These are phyloP conservation scores for Alnus glutinosa DNA, from an alignment of 306 rosid species.

Conservation along the genomic window DNA sequence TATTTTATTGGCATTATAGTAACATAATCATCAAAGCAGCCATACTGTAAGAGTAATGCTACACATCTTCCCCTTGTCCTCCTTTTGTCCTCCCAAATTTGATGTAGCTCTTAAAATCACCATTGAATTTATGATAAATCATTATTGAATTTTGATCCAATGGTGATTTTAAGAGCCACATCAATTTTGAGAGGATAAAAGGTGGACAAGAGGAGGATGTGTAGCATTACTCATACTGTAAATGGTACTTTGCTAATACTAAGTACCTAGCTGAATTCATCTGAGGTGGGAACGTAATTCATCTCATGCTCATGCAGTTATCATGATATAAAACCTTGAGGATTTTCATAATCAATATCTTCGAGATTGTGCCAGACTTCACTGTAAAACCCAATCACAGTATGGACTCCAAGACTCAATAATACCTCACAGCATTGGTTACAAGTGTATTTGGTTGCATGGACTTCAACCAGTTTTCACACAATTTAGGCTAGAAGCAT, in stretches of 20 bases:
- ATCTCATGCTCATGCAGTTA: background rate
- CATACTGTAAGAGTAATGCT: background rate
- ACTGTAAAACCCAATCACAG: background rate
- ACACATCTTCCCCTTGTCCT: too few relatives aligned
- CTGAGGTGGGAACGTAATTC: background rate
- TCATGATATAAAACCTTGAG: background rate
- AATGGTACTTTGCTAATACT: background rate
- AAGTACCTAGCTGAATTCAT: background rate
- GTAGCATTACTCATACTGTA: too few relatives aligned
- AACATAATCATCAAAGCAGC: background rate
- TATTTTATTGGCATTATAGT: constrained; percentile 19
- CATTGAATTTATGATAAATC: too few relatives aligned
- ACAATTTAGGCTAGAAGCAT: background rate
- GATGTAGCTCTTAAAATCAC: too few relatives aligned
- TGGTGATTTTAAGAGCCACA: too few relatives aligned
- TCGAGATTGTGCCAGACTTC: background rate
- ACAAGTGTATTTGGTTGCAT: background rate
- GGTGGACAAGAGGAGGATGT: too few relatives aligned
- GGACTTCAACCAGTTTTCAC: background rate
- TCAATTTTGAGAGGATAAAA: too few relatives aligned
- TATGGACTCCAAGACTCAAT: background rate
- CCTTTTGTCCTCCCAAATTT: too few relatives aligned
- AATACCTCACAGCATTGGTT: background rate
- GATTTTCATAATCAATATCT: background rate
- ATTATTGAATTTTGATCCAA: too few relatives aligned